phyloP scores from a whole-genome alignment of 2,329 filamentous ascomycete genomes.

The Onygenales sp. region DNA sequence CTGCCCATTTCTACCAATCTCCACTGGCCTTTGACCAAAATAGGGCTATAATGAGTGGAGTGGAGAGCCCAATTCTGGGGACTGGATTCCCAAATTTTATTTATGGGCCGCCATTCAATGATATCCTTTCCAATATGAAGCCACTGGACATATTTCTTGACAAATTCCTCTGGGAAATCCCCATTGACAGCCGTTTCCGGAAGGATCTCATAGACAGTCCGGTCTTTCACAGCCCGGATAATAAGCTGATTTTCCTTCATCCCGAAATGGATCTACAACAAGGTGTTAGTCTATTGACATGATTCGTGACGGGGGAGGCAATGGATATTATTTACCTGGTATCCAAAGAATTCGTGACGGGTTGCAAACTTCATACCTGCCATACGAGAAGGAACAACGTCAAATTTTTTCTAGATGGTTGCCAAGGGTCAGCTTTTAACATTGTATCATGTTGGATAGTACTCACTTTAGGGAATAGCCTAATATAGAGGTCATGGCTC shows the following conservation, averaged over 20 bases:
- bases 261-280: constrained; percentile 8
- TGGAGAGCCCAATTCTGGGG: constrained; percentile 17
- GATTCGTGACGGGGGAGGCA: neutral
- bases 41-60: neutral
- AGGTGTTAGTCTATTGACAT: neutral
- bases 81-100: constrained; percentile 19
- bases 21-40: constrained; percentile 12
- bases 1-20: constrained; percentile 27
- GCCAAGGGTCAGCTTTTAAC: neutral
- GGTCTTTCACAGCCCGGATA: constrained; percentile 17
- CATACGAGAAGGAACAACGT: constrained; percentile 24
- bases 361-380: constrained; percentile 27
- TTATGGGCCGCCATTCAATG: constrained; percentile 22
- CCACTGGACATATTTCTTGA: constrained; percentile 39
- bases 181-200: constrained; percentile 16
- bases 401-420: constrained; percentile 14
- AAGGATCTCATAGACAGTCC: constrained; percentile 20
- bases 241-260: constrained; percentile 19
- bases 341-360: constrained; percentile 13
- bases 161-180: constrained; percentile 25
- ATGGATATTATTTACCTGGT: constrained; percentile 13
- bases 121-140: constrained; percentile 20
- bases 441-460: constrained; percentile 5
- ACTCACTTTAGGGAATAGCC: constrained; percentile 17
- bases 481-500: constrained; percentile 13